Conservation (phyloP, 106 monocot genomes). For the Hemerocallis citrina region DNA sequence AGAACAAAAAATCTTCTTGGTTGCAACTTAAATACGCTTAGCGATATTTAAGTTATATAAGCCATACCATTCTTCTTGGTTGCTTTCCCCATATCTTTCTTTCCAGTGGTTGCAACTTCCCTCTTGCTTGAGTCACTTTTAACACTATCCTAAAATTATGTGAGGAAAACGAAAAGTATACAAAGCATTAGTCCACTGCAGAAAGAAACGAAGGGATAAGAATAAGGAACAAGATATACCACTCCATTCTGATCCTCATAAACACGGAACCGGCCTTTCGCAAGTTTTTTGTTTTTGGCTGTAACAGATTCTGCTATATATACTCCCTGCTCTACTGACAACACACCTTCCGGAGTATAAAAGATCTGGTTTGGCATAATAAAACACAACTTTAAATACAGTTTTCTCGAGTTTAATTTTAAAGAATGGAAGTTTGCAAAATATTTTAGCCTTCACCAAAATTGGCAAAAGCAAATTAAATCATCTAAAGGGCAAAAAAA, state of each 20-base stretch:
- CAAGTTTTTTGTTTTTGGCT: conserved; percentile 62
- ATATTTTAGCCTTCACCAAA: not conserved
- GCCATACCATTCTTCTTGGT: too few relatives aligned
- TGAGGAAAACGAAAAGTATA: too few relatives aligned
- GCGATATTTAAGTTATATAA: too few relatives aligned
- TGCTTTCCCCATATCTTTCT: too few relatives aligned
- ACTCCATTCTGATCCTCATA: conserved; percentile 56
- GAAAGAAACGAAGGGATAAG: not conserved
- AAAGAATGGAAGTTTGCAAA: not conserved
- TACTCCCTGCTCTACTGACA: conserved; percentile 85
- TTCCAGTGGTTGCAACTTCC: too few relatives aligned
- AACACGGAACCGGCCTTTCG: conserved; percentile 73
- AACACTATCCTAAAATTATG: too few relatives aligned
- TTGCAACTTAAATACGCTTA: too few relatives aligned
- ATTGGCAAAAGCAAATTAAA: not conserved
- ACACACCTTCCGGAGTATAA: conserved; percentile 76
- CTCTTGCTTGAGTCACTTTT: too few relatives aligned
- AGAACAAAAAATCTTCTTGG: too few relatives aligned
- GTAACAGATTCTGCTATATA: conserved; percentile 83
- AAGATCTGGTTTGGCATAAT: conserved; percentile 47
- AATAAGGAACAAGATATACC: conserved; percentile 29
- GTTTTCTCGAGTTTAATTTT: not conserved
- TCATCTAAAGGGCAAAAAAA: too few relatives aligned
- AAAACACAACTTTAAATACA: too few relatives aligned
- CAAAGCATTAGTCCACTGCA: too few relatives aligned